Conservation (phyloP, 2,329 filamentous ascomycete species). For the Ophiosphaerella narmari region DNA sequence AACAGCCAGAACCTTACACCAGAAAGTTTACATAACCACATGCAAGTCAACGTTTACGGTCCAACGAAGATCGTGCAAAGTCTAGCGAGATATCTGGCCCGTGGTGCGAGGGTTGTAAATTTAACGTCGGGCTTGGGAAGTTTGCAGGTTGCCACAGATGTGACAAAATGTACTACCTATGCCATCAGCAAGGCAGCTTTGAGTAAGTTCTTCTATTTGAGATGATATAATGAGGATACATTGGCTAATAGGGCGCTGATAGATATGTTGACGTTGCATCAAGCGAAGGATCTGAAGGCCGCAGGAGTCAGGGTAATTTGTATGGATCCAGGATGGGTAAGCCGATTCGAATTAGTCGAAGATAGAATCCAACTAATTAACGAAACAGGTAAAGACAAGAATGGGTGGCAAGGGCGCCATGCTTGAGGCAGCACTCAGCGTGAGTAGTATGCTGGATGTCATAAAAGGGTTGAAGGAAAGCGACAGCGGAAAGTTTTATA, state of each 20-base stretch:
- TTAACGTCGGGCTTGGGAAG: conserved; percentile 41
- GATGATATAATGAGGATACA: no score
- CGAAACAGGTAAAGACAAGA: conserved; percentile 43
- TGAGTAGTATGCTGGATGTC: conserved; percentile 46
- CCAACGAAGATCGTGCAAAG: conserved; percentile 53
- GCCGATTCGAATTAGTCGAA: no score
- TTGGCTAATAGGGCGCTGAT: no score
- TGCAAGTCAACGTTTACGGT: conserved; percentile 54
- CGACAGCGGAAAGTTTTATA: conserved; percentile 45
- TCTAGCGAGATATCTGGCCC: conserved; percentile 37
- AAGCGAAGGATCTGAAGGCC: conserved; percentile 44
- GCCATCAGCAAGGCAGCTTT: conserved; percentile 51
- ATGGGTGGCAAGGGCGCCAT: conserved; percentile 51
- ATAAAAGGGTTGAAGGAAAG: conserved; percentile 36
- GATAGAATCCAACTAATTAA: no score
- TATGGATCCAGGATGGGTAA: conserved; percentile 52
- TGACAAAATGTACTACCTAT: conserved; percentile 47
- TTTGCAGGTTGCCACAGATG: conserved; percentile 35
- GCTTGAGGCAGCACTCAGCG: conserved; percentile 45
- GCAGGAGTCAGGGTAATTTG: conserved; percentile 40
- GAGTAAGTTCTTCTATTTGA: conserved; percentile 14
- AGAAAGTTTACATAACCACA: conserved; percentile 45
- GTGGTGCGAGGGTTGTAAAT: conserved; percentile 42
- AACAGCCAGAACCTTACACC: conserved; percentile 48
- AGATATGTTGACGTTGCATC: conserved; percentile 50